These are phyloP conservation scores for Claviceps fusiformis DNA, from an alignment of 2,329 filamentous ascomycete genomes.

Conservation along the genomic window DNA sequence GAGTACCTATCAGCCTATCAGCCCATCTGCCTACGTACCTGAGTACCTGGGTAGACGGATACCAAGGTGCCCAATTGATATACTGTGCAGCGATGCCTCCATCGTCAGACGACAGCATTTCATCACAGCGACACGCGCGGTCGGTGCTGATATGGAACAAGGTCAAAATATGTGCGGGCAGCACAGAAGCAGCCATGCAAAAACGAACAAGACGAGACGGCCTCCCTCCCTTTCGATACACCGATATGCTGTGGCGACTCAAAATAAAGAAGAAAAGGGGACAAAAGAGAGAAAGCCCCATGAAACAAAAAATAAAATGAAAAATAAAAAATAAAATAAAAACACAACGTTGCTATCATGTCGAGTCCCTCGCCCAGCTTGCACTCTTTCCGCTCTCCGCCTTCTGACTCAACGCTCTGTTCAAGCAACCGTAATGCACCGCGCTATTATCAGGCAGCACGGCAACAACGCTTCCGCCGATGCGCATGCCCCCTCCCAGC, in stretches of 20 bases:
- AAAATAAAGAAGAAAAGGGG: not conserved
- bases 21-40: not conserved
- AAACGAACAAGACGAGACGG: not conserved
- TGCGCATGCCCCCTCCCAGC: conserved; percentile 68
- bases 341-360: conserved; percentile 8
- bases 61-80: too few relatives aligned
- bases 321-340: conserved; percentile 10
- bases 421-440: conserved; percentile 70
- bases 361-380: conserved; percentile 22
- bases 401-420: conserved; percentile 27
- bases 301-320: not conserved
- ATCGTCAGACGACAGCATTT: not conserved
- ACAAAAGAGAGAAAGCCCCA: not conserved
- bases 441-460: conserved; percentile 75
- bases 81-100: not conserved
- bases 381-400: conserved; percentile 18
- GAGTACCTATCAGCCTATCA: too few relatives aligned
- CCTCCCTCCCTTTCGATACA: not conserved
- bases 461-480: conserved; percentile 82
- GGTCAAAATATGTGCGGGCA: not conserved
- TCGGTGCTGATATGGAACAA: conserved; percentile 16
- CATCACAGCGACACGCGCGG: too few relatives aligned
- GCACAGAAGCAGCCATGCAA: not conserved
- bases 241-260: not conserved
- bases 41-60: not conserved